Evolutionary conservation across 83 land plant species (phyloP).

Genomic region (Picea mariana): DNA sequence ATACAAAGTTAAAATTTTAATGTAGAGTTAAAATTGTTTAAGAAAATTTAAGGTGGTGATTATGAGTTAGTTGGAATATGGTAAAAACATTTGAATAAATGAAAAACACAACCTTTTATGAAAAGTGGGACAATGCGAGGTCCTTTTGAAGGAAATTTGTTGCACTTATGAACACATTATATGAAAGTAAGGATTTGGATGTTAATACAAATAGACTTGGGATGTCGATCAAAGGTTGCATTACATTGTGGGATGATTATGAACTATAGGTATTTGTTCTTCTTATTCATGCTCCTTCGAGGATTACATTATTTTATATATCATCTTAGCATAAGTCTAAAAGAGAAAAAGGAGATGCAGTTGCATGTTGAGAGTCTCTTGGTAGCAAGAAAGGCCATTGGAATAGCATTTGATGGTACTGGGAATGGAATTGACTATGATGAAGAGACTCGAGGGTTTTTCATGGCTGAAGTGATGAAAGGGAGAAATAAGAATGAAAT

Average conservation of each 20-base stretch:
- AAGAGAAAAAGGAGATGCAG: conserved; percentile 16
- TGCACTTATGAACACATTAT: conserved; percentile 26
- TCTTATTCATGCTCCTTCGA: conserved; percentile 33
- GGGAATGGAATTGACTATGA: conserved; percentile 38
- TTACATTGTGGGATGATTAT: conserved; percentile 43
- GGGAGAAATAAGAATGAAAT: conserved; percentile 7
- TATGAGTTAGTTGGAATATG: too few species aligned
- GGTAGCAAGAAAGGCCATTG: conserved; percentile 41
- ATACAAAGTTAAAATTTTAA: too few species aligned
- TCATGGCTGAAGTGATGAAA: conserved; percentile 28
- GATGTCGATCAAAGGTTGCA: conserved; percentile 22
- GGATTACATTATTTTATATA: conserved; percentile 31
- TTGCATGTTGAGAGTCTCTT: conserved; percentile 32
- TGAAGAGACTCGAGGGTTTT: conserved; percentile 26
- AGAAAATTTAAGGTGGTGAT: too few species aligned
- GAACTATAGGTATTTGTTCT: conserved; percentile 45
- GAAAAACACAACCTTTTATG: too few species aligned
- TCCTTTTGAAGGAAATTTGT: conserved; percentile 36
- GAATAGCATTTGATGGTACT: conserved; percentile 35
- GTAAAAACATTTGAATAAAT: too few species aligned
- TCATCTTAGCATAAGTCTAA: conserved; percentile 12
- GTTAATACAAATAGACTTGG: neutral
- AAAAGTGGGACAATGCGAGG: conserved; percentile 41
- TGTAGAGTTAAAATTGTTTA: too few species aligned
- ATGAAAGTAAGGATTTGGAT: neutral